Conservation (phyloP, 2,329 filamentous ascomycete genomes). For the Microsporum ferrugineum region DNA sequence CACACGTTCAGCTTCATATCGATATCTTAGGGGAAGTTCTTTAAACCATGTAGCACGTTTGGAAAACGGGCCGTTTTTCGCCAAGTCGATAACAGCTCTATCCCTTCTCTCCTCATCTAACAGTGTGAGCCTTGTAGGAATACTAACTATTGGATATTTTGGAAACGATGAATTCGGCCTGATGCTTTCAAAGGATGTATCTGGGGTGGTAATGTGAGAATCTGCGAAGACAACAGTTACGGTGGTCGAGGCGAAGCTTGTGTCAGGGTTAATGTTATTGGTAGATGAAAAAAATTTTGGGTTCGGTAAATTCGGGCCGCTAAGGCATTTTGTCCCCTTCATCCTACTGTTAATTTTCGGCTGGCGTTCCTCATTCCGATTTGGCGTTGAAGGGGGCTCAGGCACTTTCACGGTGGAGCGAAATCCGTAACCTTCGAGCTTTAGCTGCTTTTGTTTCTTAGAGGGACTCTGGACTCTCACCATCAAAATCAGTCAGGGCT, state of each 20-base stretch:
- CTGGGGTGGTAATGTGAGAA: neutral
- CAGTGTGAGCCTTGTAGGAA: neutral
- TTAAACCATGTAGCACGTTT: conserved; percentile 18
- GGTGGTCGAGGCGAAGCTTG: neutral
- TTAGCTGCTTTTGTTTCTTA: conserved; percentile 16
- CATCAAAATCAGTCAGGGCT: conserved; percentile 14
- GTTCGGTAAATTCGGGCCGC: neutral
- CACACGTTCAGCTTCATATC: conserved; percentile 31
- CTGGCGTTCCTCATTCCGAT: neutral
- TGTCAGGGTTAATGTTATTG: too few species aligned
- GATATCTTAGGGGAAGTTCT: conserved; percentile 24
- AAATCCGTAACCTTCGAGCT: conserved; percentile 8
- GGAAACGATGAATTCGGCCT: neutral
- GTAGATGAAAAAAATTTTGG: neutral
- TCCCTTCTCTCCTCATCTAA: conserved; percentile 12
- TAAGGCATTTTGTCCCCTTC: neutral
- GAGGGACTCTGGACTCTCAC: conserved; percentile 12
- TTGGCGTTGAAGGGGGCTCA: neutral
- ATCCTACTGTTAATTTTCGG: neutral
- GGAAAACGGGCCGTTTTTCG: conserved; percentile 28
- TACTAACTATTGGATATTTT: neutral
- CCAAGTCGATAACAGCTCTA: conserved; percentile 21
- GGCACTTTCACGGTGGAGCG: neutral
- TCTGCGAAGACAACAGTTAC: neutral
- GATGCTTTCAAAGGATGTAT: neutral